Evolutionary conservation across 1,284 basidiomycete genomes (phyloP).

Genomic region (Trichosporon inkin): DNA sequence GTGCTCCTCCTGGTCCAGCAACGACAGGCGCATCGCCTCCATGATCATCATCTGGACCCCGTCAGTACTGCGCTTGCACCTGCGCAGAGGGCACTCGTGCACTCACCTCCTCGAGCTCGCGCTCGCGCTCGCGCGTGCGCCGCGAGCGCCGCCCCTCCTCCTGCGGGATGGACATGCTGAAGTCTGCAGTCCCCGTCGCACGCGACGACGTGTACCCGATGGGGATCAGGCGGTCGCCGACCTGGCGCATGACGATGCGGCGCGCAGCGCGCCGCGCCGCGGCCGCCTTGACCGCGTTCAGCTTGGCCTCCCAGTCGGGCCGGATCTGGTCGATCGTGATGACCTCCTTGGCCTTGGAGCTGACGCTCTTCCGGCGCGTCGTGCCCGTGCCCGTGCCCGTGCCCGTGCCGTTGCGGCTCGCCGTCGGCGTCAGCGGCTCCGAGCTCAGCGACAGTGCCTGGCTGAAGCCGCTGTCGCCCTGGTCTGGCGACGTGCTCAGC

Average conservation of each 20-base stretch:
- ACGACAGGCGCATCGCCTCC: constrained; percentile 95
- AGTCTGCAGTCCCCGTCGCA: constrained; percentile 45
- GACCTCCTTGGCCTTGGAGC: constrained; percentile 61
- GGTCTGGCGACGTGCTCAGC: constrained; percentile 55
- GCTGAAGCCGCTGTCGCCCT: constrained; percentile 54
- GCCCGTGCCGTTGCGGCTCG: constrained; percentile 23
- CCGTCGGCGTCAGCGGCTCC: not conserved
- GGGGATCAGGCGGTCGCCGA: constrained; percentile 92
- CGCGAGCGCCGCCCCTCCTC: constrained; percentile 16
- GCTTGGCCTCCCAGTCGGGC: constrained; percentile 90
- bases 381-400: too few species aligned
- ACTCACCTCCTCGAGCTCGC: constrained; percentile 79
- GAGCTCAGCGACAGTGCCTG: constrained; percentile 25
- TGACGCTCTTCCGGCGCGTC: constrained; percentile 52
- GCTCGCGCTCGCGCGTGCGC: constrained; percentile 54
- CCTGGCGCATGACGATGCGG: constrained; percentile 96
- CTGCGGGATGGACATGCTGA: constrained; percentile 40
- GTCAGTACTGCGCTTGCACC: not conserved
- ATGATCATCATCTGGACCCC: constrained; percentile 88
- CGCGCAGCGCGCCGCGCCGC: constrained; percentile 86
- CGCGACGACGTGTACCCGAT: constrained; percentile 74
- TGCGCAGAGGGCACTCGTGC: constrained; percentile 5
- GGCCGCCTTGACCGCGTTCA: constrained; percentile 80
- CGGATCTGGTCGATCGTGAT: constrained; percentile 90
- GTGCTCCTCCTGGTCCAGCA: constrained; percentile 74